These are phyloP conservation scores for Amanita subjunquillea DNA, from an alignment of 768 basidiomycete species.

Conservation along the genomic window DNA sequence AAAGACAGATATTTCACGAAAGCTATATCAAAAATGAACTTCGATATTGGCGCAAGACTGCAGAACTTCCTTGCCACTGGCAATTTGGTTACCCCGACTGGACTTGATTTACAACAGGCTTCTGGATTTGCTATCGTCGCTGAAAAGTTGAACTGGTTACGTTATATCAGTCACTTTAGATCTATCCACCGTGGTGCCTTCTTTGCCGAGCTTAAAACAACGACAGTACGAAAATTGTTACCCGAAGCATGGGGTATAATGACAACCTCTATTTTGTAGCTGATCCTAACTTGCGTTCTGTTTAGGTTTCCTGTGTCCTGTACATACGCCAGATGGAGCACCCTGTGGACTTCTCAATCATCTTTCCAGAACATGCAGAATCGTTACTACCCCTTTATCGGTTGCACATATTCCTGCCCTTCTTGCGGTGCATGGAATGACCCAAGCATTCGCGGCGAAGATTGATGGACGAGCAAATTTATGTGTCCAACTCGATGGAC, in stretches of 20 bases:
- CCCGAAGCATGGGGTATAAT: conserved; percentile 94
- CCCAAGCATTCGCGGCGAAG: conserved; percentile 70
- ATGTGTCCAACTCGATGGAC: conserved; percentile 91
- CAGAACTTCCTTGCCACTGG: conserved; percentile 96
- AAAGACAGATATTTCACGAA: conserved; percentile 76
- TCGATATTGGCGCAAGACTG: conserved; percentile 84
- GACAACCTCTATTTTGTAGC: conserved; percentile 9
- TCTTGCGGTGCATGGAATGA: conserved; percentile 88
- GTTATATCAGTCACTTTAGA: conserved; percentile 97
- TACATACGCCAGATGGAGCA: conserved; percentile 96
- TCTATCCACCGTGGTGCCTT: conserved; percentile 99
- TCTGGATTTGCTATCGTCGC: conserved; percentile 99
- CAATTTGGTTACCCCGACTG: conserved; percentile 88
- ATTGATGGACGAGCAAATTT: conserved; percentile 77
- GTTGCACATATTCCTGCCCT: conserved; percentile 75
- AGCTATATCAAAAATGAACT: conserved; percentile 68
- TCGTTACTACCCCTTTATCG: conserved; percentile 68
- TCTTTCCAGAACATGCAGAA: conserved; percentile 85
- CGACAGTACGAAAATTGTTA: conserved; percentile 89
- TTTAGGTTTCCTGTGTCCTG: conserved; percentile 91
- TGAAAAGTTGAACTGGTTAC: conserved; percentile 97
- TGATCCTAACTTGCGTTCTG: background rate
- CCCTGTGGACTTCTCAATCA: conserved; percentile 98
- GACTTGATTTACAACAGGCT: conserved; percentile 93
- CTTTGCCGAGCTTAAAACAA: conserved; percentile 98